These are phyloP conservation scores for Boletellus ananiceps DNA, from an alignment of 768 basidiomycete genomes.

Conservation along the genomic window DNA sequence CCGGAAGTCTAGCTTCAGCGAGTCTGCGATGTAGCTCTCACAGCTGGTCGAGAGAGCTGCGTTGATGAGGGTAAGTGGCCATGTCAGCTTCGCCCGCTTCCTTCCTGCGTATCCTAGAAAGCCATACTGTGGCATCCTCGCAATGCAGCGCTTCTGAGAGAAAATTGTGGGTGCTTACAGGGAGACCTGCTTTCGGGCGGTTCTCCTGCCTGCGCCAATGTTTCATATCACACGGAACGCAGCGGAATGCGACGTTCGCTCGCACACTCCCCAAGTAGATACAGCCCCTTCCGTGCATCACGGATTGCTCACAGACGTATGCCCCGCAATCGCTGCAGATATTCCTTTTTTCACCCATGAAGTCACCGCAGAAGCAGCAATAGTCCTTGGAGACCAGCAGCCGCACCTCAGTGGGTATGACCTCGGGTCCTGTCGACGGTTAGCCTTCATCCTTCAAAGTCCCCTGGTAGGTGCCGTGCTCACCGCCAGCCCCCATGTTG, in stretches of 20 bases:
- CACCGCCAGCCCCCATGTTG: too few relatives aligned
- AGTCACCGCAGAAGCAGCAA: neutral
- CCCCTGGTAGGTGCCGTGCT: too few relatives aligned
- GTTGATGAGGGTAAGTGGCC: neutral
- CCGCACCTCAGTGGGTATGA: too few relatives aligned
- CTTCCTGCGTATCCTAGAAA: neutral
- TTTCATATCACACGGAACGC: neutral
- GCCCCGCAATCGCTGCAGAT: neutral
- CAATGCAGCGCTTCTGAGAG: too few relatives aligned
- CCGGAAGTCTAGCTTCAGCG: neutral
- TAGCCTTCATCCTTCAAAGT: too few relatives aligned
- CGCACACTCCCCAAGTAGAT: neutral
- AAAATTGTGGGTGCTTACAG: neutral
- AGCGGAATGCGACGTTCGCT: neutral
- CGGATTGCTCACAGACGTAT: neutral
- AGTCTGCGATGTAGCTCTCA: neutral
- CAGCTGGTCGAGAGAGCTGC: accelerated
- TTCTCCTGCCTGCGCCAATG: neutral
- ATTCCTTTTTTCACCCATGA: neutral
- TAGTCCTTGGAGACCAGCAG: neutral
- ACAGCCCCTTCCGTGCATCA: neutral
- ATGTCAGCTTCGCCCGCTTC: neutral
- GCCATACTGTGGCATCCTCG: neutral
- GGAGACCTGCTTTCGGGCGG: neutral
- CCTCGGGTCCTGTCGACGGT: too few relatives aligned